A percentile compares a stretch with the other conserved stretches of the same genome.
Conservation (phyloP, 2,329 filamentous ascomycete species). For the Verticillium tricorpus region DNA sequence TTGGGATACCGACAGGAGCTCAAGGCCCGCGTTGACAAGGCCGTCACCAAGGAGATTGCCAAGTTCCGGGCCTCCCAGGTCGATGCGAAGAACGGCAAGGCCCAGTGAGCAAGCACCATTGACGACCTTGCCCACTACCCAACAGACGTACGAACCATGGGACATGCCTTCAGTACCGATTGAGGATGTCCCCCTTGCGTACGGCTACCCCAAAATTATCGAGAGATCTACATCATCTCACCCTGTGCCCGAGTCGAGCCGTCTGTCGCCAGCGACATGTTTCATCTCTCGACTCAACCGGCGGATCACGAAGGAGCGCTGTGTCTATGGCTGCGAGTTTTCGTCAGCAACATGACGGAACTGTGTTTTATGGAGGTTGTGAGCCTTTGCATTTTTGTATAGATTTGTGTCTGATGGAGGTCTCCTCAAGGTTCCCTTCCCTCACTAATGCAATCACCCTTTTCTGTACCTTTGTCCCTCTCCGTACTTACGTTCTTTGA, state of each 20-base stretch:
- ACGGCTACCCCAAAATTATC: background rate
- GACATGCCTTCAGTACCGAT: background rate
- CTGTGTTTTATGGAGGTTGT: background rate
- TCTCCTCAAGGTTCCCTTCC: background rate
- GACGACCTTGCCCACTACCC: background rate
- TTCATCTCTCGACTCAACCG: background rate
- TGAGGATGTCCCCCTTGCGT: background rate
- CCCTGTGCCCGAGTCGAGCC: background rate
- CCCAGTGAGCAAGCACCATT: conserved; percentile 30
- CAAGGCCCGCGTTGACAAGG: conserved; percentile 72
- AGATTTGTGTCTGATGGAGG: background rate
- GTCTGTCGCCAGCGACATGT: background rate
- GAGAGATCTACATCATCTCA: background rate
- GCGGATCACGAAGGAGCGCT: background rate
- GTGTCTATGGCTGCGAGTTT: background rate
- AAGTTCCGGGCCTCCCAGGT: conserved; percentile 63
- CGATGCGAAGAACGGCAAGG: conserved; percentile 43
- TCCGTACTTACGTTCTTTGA: background rate
- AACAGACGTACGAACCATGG: background rate
- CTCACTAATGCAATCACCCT: background rate
- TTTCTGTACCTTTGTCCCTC: background rate
- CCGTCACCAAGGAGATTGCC: conserved; percentile 69
- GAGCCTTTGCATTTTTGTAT: conserved; percentile 1
- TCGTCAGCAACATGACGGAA: background rate
- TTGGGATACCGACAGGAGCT: conserved; percentile 88